phyloP scores from a whole-genome alignment of 73 alveolate species.

The Durusdinium trenchii region DNA sequence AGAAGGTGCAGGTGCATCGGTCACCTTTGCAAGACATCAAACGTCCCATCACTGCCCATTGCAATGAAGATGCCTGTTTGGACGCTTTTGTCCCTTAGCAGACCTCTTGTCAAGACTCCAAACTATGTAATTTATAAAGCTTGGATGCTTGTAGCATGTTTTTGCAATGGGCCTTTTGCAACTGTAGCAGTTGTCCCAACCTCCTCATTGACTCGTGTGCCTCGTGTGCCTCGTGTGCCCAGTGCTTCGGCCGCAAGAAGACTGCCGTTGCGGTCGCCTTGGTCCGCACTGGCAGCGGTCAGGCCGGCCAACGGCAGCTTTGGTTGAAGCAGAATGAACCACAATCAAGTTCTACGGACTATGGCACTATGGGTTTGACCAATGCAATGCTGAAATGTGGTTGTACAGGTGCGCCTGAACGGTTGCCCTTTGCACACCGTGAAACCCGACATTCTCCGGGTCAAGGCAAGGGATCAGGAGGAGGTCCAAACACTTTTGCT shows the following conservation, averaged over 20 bases:
- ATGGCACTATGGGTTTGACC: constrained; percentile 80
- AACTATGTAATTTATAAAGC: no score
- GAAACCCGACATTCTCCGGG: constrained; percentile 98
- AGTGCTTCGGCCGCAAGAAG: constrained; percentile 98
- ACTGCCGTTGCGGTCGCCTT: constrained; percentile 98
- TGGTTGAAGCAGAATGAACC: constrained; percentile 96
- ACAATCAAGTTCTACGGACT: neutral
- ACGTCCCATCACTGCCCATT: no score
- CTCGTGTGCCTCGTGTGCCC: constrained; percentile 52
- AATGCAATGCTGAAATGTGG: constrained; percentile 83
- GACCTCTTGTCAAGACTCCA: no score
- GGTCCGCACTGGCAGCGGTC: constrained; percentile 98
- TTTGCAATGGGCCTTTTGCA: neutral
- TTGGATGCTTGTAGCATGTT: neutral
- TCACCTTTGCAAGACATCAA: no score
- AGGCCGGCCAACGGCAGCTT: constrained; percentile 96
- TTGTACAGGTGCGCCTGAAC: constrained; percentile 97
- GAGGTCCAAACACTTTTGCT: no score
- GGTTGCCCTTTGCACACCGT: constrained; percentile 98
- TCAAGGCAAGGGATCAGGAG: constrained; percentile 58
- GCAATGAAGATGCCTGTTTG: no score
- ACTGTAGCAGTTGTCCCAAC: neutral
- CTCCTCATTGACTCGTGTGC: neutral
- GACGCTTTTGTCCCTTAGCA: no score
- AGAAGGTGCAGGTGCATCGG: constrained; percentile 63